Conservation (phyloP, 495 filamentous ascomycete genomes). For the Neurospora pannonica region DNA sequence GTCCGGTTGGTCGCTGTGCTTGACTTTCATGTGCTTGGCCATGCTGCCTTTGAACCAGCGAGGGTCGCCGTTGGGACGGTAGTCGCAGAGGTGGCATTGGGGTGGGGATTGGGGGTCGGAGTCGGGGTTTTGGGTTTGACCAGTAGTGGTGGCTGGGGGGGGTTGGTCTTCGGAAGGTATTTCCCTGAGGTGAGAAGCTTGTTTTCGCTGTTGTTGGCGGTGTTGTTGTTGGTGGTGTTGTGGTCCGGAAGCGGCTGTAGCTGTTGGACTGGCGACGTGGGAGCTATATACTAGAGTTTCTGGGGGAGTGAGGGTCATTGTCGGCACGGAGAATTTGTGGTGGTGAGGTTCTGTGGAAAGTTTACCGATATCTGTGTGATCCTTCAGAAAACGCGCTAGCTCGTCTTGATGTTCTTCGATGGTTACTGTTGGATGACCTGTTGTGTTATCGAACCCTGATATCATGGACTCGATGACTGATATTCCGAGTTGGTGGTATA, state of each 20-base stretch:
- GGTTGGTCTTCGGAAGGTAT: conserved; percentile 1
- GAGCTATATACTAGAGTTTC: conserved; percentile 1
- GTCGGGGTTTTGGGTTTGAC: conserved; percentile 20
- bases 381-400: conserved; percentile 16
- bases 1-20: conserved; percentile 34
- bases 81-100: conserved; percentile 38
- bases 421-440: background rate
- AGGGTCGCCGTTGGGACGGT: conserved; percentile 41
- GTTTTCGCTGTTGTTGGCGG: background rate
- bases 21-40: conserved; percentile 42
- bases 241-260: background rate
- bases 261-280: background rate
- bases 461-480: conserved; percentile 27
- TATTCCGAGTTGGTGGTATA: conserved; percentile 30
- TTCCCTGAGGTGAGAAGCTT: background rate
- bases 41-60: conserved; percentile 45
- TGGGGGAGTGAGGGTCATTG: conserved; percentile 1
- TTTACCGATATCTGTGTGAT: conserved; percentile 1
- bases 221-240: conserved; percentile 3
- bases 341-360: background rate
- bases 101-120: conserved; percentile 30
- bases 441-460: conserved; percentile 16
- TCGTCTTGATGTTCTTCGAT: conserved; percentile 10
- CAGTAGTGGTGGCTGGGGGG: background rate
- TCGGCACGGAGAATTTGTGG: conserved; percentile 6